These are phyloP conservation scores for Tricholomella constricta DNA, from an alignment of 768 basidiomycete species.

Conservation along the genomic window DNA sequence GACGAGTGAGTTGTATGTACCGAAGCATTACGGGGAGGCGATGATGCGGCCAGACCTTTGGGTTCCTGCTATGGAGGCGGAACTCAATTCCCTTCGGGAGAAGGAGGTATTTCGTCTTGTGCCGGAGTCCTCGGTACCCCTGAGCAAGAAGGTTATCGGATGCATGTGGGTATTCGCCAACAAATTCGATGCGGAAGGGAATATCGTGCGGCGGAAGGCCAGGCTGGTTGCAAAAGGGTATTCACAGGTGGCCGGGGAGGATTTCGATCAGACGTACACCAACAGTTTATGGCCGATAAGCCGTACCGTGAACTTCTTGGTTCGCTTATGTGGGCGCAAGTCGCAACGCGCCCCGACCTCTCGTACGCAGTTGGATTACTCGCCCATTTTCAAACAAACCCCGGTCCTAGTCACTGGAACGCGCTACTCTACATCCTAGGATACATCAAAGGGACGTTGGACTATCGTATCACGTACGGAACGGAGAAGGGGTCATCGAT, in stretches of 20 bases:
- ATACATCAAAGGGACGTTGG: slow-evolving; percentile 35
- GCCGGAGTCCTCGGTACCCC: not conserved
- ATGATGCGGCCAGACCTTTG: slow-evolving; percentile 17
- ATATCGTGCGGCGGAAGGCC: slow-evolving; percentile 29
- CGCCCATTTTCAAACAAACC: slow-evolving; percentile 23
- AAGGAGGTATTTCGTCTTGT: slow-evolving; percentile 20
- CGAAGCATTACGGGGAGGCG: slow-evolving; percentile 8
- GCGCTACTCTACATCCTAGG: slow-evolving; percentile 36
- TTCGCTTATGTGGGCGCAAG: not conserved
- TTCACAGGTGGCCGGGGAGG: slow-evolving; percentile 34
- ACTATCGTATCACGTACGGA: slow-evolving; percentile 24
- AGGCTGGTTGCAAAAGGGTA: slow-evolving; percentile 24
- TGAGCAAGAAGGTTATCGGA: slow-evolving; percentile 10
- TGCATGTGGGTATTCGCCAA: slow-evolving; percentile 24
- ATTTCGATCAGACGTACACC: not conserved
- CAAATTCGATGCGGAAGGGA: slow-evolving; percentile 32
- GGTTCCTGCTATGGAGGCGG: slow-evolving; percentile 13
- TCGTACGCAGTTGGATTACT: slow-evolving; percentile 22
- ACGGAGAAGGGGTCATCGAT: not conserved
- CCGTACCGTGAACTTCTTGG: not conserved
- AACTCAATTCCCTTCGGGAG: slow-evolving; percentile 20
- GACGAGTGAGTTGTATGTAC: not conserved
- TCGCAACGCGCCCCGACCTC: slow-evolving; percentile 3
- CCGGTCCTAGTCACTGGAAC: slow-evolving; percentile 35
- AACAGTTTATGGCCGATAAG: too few relatives aligned